These are phyloP conservation scores for Pythium chondricola DNA, from an alignment of 352 stramenopile species.

Conservation along the genomic window DNA sequence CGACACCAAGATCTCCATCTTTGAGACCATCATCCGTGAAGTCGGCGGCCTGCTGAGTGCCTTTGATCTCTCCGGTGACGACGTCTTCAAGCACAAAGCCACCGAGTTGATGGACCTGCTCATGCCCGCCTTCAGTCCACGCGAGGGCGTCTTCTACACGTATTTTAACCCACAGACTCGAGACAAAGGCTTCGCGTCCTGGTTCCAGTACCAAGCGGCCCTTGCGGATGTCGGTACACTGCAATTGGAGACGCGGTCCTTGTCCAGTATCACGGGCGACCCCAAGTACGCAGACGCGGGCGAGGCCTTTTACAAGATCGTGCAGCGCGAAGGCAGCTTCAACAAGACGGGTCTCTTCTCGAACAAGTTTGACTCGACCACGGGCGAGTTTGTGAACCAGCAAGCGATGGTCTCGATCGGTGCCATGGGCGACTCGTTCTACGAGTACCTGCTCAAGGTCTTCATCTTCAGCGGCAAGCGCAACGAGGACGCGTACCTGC, in stretches of 20 bases:
- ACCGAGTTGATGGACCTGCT: slow-evolving; percentile 90
- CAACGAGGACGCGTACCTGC: slow-evolving; percentile 49
- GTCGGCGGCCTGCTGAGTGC: slow-evolving; percentile 95
- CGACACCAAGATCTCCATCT: slow-evolving; percentile 87
- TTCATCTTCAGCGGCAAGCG: slow-evolving; percentile 93
- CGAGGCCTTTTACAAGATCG: slow-evolving; percentile 70
- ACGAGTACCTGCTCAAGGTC: slow-evolving; percentile 98
- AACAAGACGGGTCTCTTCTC: slow-evolving; percentile 86
- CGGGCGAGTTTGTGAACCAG: slow-evolving; percentile 23
- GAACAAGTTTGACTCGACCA: slow-evolving; percentile 55
- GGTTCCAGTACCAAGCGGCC: slow-evolving; percentile 34
- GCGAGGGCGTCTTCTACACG: slow-evolving; percentile 88
- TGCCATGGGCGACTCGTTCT: slow-evolving; percentile 94
- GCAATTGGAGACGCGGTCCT: slow-evolving; percentile 76
- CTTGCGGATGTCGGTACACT: slow-evolving; percentile 84
- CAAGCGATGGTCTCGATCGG: slow-evolving; percentile 85
- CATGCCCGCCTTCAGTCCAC: slow-evolving; percentile 83
- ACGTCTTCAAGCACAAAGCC: slow-evolving; percentile 90
- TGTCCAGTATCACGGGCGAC: slow-evolving; percentile 76
- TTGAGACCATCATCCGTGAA: slow-evolving; percentile 98
- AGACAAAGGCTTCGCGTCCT: slow-evolving; percentile 21
- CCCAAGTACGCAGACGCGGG: slow-evolving; percentile 67
- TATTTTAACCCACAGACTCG: slow-evolving; percentile 85
- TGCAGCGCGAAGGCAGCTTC: slow-evolving; percentile 64
- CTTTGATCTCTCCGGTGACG: slow-evolving; percentile 88